phyloP scores from a whole-genome alignment of 495 filamentous ascomycete species.

The Cercophora sp. region DNA sequence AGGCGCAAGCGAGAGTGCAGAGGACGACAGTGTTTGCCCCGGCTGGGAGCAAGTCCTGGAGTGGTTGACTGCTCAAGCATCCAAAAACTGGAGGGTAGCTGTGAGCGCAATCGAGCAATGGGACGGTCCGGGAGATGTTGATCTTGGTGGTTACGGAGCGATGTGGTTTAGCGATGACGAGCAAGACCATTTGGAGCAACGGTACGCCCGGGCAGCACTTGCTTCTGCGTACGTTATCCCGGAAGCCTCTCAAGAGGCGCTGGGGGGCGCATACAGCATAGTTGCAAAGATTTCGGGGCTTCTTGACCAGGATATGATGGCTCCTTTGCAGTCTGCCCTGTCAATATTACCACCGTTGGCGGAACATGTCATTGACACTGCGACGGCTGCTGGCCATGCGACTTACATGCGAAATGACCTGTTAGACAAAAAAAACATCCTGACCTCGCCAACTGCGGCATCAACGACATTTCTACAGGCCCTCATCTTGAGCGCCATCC shows the following conservation, averaged over 20 bases:
- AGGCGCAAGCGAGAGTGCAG: neutral
- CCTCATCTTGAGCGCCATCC: conserved; percentile 62
- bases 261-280: conserved; percentile 61
- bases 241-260: conserved; percentile 52
- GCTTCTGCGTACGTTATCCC: conserved; percentile 68
- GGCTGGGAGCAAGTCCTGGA: conserved; percentile 78
- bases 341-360: conserved; percentile 40
- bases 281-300: conserved; percentile 56
- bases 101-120: conserved; percentile 66
- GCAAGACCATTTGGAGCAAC: conserved; percentile 48
- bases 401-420: conserved; percentile 51
- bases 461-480: conserved; percentile 63
- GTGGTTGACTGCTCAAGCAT: conserved; percentile 63
- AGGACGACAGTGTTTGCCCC: conserved; percentile 27
- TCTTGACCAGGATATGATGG: conserved; percentile 53
- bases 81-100: conserved; percentile 54
- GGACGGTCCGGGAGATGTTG: conserved; percentile 77
- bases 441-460: conserved; percentile 61
- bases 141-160: conserved; percentile 66
- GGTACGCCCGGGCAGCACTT: conserved; percentile 70
- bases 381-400: conserved; percentile 37
- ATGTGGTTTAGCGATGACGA: conserved; percentile 50
- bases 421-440: conserved; percentile 55
- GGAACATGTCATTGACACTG: conserved; percentile 22
- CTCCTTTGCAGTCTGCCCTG: conserved; percentile 41